A percentile compares a stretch with the other conserved stretches of the same genome.
phyloP scores from a whole-genome alignment of 202 grass and related monocot species.

The Saccharum hybrid region DNA sequence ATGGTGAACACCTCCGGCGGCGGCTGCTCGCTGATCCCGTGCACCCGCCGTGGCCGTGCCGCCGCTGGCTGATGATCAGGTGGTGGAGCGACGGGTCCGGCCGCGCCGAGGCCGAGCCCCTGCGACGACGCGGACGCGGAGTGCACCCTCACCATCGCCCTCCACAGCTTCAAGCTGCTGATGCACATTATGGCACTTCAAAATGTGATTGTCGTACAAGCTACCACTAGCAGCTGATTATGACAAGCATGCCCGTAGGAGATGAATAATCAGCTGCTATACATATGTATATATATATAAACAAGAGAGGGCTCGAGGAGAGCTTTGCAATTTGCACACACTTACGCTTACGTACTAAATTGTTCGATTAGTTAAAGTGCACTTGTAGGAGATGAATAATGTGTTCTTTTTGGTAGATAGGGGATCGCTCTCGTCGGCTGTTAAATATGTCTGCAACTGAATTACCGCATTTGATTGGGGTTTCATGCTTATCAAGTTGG shows the following conservation, averaged over 20 bases:
- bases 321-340: slow-evolving; percentile 16
- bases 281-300: background rate
- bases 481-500: slow-evolving; percentile 44
- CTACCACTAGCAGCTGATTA: background rate
- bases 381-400: slow-evolving; percentile 17
- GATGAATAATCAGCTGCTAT: background rate
- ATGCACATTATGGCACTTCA: background rate
- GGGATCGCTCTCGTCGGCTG: slow-evolving; percentile 25
- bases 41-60: background rate
- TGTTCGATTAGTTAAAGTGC: background rate
- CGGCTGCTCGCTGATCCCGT: slow-evolving; percentile 38
- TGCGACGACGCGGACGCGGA: slow-evolving; percentile 4
- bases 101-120: slow-evolving; percentile 5
- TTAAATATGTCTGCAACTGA: background rate
- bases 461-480: slow-evolving; percentile 30
- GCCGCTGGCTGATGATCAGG: background rate
- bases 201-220: background rate
- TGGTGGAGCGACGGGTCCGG: background rate
- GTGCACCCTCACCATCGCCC: slow-evolving; percentile 53
- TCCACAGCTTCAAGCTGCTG: slow-evolving; percentile 36
- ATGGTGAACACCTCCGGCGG: slow-evolving; percentile 73
- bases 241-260: no score
- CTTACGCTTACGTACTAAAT: background rate
- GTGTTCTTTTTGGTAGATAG: slow-evolving; percentile 20
- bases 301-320: background rate